Evolutionary conservation across 2,329 filamentous ascomycete genomes (phyloP).

Genomic region (Blastomyces gilchristii): DNA sequence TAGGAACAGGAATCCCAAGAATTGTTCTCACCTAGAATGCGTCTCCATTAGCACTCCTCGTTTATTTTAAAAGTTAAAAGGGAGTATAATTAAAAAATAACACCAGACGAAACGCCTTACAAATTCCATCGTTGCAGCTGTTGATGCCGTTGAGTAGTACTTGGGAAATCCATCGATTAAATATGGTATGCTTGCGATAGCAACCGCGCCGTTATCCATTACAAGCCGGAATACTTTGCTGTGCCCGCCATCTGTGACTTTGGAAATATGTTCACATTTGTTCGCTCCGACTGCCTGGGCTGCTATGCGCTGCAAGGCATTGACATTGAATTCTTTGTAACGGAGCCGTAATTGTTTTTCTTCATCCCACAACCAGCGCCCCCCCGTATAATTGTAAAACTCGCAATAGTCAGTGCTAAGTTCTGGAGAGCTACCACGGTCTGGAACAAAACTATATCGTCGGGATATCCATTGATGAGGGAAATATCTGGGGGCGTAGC

Average conservation of each 20-base stretch:
- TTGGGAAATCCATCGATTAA: neutral
- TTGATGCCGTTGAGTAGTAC: constrained; percentile 3
- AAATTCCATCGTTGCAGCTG: constrained; percentile 6
- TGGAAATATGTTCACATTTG: constrained; percentile 22
- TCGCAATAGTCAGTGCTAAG: constrained; percentile 8
- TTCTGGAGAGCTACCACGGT: neutral
- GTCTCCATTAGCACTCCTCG: neutral
- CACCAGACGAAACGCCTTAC: constrained; percentile 12
- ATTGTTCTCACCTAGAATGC: neutral
- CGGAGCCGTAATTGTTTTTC: constrained; percentile 19
- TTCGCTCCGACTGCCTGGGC: constrained; percentile 20
- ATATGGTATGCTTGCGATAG: constrained; percentile 7
- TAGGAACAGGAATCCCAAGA: constrained; percentile 4
- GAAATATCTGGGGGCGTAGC: neutral
- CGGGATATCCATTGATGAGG: neutral
- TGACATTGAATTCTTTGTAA: constrained; percentile 24
- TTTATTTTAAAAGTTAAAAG: neutral
- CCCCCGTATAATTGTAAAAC: constrained; percentile 19
- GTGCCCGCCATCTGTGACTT: constrained; percentile 19
- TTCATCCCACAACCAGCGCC: constrained; percentile 25
- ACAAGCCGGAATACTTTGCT: constrained; percentile 22
- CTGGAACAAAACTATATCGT: neutral
- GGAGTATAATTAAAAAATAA: neutral
- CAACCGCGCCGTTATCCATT: constrained; percentile 4
- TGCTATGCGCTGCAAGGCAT: constrained; percentile 22